Evolutionary conservation across 306 rosid species (phyloP), one percentile per base, ranked within the genome.

Genomic region (cucumber (Cucumis sativus)): DNA sequence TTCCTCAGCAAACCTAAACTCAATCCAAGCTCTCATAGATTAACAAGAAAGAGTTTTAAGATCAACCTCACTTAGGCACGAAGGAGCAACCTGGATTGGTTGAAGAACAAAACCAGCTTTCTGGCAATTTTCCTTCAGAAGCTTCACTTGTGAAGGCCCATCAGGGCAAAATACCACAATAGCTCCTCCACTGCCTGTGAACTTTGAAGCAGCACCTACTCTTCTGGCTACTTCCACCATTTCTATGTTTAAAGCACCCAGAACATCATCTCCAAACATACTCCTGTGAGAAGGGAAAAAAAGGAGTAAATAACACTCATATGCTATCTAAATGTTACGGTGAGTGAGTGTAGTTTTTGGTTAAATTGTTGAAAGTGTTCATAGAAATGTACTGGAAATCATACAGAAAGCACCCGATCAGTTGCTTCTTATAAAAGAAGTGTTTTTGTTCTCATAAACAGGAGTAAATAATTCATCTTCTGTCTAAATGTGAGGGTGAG

Each of bases 111-210:
- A 92, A 71, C 97, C 97, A 79, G 89, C 96, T 58, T 83, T 73
- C n/a, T 45, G 74, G 75, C 99, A 90, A 66, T 84, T 91, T 33
- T 87, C 88, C 85, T 92, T 90, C 41, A 95, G 83, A 59, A 77
- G 96, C 86, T 87, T 81, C 83, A 82, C 93, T 84, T 92, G 99
- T 59, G 86, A 81, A 66, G 84, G 59, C 54, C 99, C 99, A 15
- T 86, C 79, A 1, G 97, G 97, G 76, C 97, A 95, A 76, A 84
- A 92, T 45, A 88, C 97, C 25, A 90, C 91, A 6, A 95, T 88
- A 61, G 97, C 99, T 82, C 99, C 99, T 56, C 97, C 99, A 8
- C 99, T 95, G 20, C 99, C 99, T 1, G 99, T 95, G 84, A 95
- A 95, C 79, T 92, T 95, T 8, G 99, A 90, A 4, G 97, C 96